Conservation (phyloP, 2,329 filamentous ascomycete species). For the Capronia epimyces region DNA sequence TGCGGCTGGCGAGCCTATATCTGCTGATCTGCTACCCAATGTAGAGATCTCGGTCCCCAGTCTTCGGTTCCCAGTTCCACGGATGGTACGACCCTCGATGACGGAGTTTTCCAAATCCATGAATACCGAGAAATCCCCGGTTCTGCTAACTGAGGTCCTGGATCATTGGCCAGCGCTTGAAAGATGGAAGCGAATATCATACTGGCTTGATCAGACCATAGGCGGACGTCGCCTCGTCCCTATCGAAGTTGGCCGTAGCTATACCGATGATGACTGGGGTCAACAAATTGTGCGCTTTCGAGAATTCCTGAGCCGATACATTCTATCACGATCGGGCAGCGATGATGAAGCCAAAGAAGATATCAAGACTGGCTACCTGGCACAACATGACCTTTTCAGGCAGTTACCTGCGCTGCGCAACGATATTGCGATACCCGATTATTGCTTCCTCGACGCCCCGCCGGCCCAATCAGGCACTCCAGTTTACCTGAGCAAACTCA, state of each 20-base stretch:
- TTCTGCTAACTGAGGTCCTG: slow-evolving; percentile 64
- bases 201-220: slow-evolving; percentile 70
- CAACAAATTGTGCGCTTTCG: slow-evolving; percentile 73
- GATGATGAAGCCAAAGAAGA: slow-evolving; percentile 16
- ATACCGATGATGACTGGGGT: slow-evolving; percentile 78
- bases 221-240: slow-evolving; percentile 74
- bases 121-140: slow-evolving; percentile 46
- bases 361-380: slow-evolving; percentile 66
- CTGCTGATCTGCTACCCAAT: slow-evolving; percentile 3
- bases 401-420: slow-evolving; percentile 72
- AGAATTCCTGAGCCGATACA: slow-evolving; percentile 61
- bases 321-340: slow-evolving; percentile 40
- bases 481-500: slow-evolving; percentile 37
- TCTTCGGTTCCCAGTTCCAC: slow-evolving; percentile 37
- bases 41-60: slow-evolving; percentile 30
- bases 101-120: slow-evolving; percentile 60
- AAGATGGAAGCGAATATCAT: slow-evolving; percentile 67
- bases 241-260: slow-evolving; percentile 78
- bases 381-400: slow-evolving; percentile 79
- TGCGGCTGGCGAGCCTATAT: not conserved
- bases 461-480: slow-evolving; percentile 47
- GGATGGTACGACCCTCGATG: slow-evolving; percentile 48
- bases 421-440: slow-evolving; percentile 77
- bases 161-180: slow-evolving; percentile 72
- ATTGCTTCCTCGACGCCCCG: slow-evolving; percentile 69